These are phyloP conservation scores for Monosporozyma yasuniensis DNA, from an alignment of 805 yeast genomes.

Conservation along the genomic window DNA sequence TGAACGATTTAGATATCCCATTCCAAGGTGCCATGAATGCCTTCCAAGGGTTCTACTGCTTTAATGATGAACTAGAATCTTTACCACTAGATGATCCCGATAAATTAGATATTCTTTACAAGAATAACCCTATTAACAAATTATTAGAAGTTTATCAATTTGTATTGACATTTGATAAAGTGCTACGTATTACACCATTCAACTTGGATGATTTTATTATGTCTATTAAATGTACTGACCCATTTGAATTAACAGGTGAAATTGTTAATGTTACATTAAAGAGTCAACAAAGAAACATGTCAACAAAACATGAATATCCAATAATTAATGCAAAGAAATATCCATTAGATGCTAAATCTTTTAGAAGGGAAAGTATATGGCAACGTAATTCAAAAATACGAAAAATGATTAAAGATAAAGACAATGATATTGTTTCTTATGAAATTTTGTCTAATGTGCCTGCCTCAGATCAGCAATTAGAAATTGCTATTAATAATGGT, in stretches of 20 bases:
- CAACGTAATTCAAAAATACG: slow-evolving; percentile 11
- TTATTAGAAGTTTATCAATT: slow-evolving; percentile 17
- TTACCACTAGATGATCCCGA: slow-evolving; percentile 8
- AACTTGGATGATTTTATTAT: slow-evolving; percentile 19
- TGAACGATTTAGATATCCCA: slow-evolving; percentile 14
- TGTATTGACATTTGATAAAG: slow-evolving; percentile 14
- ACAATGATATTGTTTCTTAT: slow-evolving; percentile 8
- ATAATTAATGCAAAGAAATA: background rate
- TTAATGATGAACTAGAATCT: slow-evolving; percentile 12
- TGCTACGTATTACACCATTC: slow-evolving; percentile 14
- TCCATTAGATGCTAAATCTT: background rate
- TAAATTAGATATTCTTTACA: background rate
- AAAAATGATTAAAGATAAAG: slow-evolving; percentile 6
- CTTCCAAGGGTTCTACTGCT: slow-evolving; percentile 8
- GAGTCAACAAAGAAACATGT: background rate
- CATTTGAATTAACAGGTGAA: slow-evolving; percentile 16
- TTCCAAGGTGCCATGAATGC: slow-evolving; percentile 15
- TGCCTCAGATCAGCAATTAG: slow-evolving; percentile 12
- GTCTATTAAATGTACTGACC: slow-evolving; percentile 20
- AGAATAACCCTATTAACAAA: slow-evolving; percentile 12
- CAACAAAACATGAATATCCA: background rate
- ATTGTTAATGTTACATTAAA: slow-evolving; percentile 9
- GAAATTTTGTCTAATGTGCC: slow-evolving; percentile 10
- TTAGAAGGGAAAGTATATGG: slow-evolving; percentile 3
- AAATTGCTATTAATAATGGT: slow-evolving; percentile 13